phyloP scores from a whole-genome alignment of 805 yeast genomes.

The Lipomyces oligophaga region DNA sequence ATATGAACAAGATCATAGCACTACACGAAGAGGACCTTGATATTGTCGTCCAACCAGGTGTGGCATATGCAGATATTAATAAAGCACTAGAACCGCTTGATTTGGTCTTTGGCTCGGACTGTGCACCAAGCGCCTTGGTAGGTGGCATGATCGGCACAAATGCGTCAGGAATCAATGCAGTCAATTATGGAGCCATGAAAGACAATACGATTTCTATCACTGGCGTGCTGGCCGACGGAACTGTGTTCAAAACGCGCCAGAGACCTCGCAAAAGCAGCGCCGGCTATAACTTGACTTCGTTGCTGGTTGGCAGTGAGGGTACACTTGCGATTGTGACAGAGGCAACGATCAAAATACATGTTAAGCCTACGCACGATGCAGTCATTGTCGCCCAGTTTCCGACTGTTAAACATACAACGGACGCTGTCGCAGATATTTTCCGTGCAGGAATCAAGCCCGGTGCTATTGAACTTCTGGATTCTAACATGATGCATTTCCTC shows the following conservation, averaged over 20 bases:
- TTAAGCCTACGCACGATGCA: slow-evolving; percentile 42
- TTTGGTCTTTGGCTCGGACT: slow-evolving; percentile 77
- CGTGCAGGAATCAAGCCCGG: slow-evolving; percentile 66
- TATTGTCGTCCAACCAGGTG: slow-evolving; percentile 74
- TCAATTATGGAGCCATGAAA: slow-evolving; percentile 77
- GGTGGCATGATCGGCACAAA: slow-evolving; percentile 83
- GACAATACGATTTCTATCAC: slow-evolving; percentile 71
- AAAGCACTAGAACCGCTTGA: slow-evolving; percentile 54
- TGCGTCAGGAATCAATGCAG: slow-evolving; percentile 80
- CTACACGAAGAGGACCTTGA: slow-evolving; percentile 70
- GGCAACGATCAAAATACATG: slow-evolving; percentile 46
- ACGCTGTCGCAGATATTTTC: slow-evolving; percentile 62
- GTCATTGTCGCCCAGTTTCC: slow-evolving; percentile 73
- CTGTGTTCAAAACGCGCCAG: slow-evolving; percentile 67
- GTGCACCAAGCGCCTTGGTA: slow-evolving; percentile 83
- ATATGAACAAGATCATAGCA: slow-evolving; percentile 57
- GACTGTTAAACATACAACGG: slow-evolving; percentile 62
- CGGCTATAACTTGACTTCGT: slow-evolving; percentile 73
- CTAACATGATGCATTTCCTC: slow-evolving; percentile 66
- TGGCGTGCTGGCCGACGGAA: slow-evolving; percentile 82
- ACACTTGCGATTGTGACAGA: slow-evolving; percentile 56
- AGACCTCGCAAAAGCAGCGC: slow-evolving; percentile 79
- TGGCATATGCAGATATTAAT: slow-evolving; percentile 75
- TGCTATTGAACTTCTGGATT: slow-evolving; percentile 76
- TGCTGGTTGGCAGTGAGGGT: slow-evolving; percentile 82